These are phyloP conservation scores for Rubia yunnanensis DNA, from an alignment of 257 asterid genomes.

Conservation along the genomic window DNA sequence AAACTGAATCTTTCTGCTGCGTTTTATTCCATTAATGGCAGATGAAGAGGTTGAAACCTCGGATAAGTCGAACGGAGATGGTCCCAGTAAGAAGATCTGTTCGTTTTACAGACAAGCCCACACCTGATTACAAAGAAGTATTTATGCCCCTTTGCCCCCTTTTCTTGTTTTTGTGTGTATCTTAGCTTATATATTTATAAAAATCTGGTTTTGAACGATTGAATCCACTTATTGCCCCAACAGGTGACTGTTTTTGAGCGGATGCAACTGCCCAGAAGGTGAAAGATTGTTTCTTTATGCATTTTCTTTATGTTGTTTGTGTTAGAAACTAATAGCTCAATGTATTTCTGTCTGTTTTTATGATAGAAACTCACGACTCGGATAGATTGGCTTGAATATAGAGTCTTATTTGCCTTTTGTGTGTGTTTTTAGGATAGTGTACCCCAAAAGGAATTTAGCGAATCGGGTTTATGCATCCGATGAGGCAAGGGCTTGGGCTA, in stretches of 20 bases:
- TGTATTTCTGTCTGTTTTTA: too few species aligned
- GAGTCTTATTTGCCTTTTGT: neutral
- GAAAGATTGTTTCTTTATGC: neutral
- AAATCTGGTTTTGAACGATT: neutral
- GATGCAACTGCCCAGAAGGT: neutral
- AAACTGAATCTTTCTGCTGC: neutral
- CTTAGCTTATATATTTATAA: too few species aligned
- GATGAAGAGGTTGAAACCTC: neutral
- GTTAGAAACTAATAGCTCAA: too few species aligned
- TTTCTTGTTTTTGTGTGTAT: neutral
- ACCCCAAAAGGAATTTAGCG: neutral
- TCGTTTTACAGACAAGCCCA: neutral
- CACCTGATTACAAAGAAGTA: neutral
- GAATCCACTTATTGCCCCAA: neutral
- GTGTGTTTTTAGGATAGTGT: neutral
- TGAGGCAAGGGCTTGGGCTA: neutral
- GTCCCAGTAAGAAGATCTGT: neutral
- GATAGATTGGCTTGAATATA: too few species aligned
- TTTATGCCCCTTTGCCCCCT: neutral
- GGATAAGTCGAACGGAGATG: neutral
- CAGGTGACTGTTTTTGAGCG: neutral
- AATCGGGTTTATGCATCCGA: neutral
- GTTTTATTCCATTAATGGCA: neutral
- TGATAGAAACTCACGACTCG: too few species aligned
- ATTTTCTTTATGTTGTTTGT: neutral